A percentile compares a stretch with the other conserved stretches of the same genome.
phyloP scores from a whole-genome alignment of 164 flowering plant genomes.

The Aristolochia californica region DNA sequence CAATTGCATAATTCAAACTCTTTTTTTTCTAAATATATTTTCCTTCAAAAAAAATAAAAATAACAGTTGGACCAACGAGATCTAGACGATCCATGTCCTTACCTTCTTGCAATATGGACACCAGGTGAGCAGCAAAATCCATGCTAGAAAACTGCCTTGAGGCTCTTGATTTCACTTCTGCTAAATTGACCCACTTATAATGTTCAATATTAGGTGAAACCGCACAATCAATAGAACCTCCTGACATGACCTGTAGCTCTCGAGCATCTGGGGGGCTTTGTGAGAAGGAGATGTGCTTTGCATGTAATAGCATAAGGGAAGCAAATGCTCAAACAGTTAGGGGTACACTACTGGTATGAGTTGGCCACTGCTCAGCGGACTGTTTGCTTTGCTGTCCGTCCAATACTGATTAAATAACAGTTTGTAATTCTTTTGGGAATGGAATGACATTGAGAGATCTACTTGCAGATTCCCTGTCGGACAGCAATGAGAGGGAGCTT shows the following conservation, averaged over 20 bases:
- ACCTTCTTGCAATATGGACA: conserved; percentile 97
- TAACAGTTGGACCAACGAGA: conserved; percentile 74
- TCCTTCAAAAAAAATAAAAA: not conserved
- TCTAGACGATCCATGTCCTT: conserved; percentile 72
- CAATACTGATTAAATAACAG: not conserved
- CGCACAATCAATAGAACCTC: conserved; percentile 59
- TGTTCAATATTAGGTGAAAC: conserved; percentile 64
- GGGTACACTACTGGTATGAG: conserved; percentile 70
- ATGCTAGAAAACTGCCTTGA: not conserved
- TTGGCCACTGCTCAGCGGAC: not conserved
- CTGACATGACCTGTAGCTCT: conserved; percentile 37
- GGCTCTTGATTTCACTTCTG: no score
- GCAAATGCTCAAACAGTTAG: conserved; percentile 57
- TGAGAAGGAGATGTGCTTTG: conserved; percentile 43
- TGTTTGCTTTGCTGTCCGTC: not conserved
- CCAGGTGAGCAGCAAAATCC: conserved; percentile 50
- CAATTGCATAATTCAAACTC: no score
- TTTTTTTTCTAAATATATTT: not conserved
- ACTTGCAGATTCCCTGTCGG: conserved; percentile 71
- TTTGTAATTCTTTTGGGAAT: not conserved
- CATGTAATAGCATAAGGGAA: conserved; percentile 68
- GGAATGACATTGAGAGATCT: conserved; percentile 1
- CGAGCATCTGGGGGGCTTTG: conserved; percentile 41
- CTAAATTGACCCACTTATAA: no score
- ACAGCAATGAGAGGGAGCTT: conserved; percentile 95